Evolutionary conservation across 495 filamentous ascomycete species (phyloP).

Genomic region (Xylaria palmicola): DNA sequence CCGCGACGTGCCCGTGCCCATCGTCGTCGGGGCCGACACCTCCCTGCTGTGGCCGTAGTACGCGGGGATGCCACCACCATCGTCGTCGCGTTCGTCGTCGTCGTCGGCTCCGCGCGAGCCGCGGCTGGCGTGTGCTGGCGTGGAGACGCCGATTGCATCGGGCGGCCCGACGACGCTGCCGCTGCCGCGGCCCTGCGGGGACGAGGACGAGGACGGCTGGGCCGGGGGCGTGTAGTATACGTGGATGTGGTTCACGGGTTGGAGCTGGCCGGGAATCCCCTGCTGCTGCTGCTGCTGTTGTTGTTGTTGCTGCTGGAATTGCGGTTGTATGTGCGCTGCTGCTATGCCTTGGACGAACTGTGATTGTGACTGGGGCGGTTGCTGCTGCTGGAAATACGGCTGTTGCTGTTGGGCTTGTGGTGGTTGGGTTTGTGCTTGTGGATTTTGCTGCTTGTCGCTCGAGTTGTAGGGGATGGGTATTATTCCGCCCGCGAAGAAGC

Average conservation of each 20-base stretch:
- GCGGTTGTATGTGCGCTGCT: conserved; percentile 8
- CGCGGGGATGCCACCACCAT: too few relatives aligned
- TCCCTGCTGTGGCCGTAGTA: conserved; percentile 3
- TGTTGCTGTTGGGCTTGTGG: conserved; percentile 3
- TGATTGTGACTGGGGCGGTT: conserved; percentile 3
- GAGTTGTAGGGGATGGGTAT: neutral
- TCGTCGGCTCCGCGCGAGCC: too few relatives aligned
- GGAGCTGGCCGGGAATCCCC: neutral
- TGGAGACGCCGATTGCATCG: conserved; percentile 3
- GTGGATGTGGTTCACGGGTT: conserved; percentile 16
- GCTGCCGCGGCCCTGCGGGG: too few relatives aligned
- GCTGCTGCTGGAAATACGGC: neutral
- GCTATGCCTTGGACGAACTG: too few relatives aligned
- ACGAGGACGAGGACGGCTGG: neutral
- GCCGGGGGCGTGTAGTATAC: conserved; percentile 13
- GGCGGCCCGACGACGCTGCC: too few relatives aligned
- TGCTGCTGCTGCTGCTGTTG: neutral
- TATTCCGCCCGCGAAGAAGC: neutral
- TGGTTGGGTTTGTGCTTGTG: conserved; percentile 1
- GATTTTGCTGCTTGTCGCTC: neutral
- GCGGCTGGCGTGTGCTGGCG: too few relatives aligned
- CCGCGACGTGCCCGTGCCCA: too few relatives aligned
- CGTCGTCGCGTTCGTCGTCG: too few relatives aligned
- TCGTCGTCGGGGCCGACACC: neutral
- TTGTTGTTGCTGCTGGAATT: conserved; percentile 5